phyloP scores from a whole-genome alignment of 257 asterid species.

The Solanum verrucosum region DNA sequence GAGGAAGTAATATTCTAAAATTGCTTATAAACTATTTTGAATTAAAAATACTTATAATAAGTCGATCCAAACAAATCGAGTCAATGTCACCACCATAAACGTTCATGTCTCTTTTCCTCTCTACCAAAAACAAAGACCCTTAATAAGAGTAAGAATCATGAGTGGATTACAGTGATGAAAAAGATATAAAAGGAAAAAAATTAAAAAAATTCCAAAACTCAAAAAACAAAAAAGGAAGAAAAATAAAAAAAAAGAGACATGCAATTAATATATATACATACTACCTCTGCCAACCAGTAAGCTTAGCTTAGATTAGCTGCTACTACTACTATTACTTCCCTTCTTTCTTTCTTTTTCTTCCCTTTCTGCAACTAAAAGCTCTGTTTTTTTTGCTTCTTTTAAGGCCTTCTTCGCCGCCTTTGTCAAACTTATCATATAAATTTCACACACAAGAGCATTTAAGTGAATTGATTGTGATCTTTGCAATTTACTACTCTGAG shows the following conservation, averaged over 20 bases:
- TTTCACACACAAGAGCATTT: slow-evolving; percentile 7
- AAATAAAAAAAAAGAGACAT: neutral
- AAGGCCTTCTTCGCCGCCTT: slow-evolving; percentile 32
- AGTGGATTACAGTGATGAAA: slow-evolving; percentile 27
- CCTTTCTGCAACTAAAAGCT: neutral
- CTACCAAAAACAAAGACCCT: slow-evolving; percentile 2
- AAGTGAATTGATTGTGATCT: neutral
- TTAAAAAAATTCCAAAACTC: slow-evolving; percentile 2
- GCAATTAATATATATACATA: slow-evolving; percentile 1
- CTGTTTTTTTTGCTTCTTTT: slow-evolving; percentile 11
- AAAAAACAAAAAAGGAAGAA: neutral
- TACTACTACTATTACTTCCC: neutral
- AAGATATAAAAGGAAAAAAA: neutral
- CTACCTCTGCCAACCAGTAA: neutral
- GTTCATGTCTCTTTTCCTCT: slow-evolving; percentile 1
- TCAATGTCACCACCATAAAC: slow-evolving; percentile 14
- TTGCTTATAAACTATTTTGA: no score
- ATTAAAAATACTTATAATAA: no score
- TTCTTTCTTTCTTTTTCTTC: neutral
- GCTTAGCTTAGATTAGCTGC: slow-evolving; percentile 3
- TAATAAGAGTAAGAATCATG: slow-evolving; percentile 10
- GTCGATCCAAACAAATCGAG: neutral
- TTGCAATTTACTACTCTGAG: neutral
- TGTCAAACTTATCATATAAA: neutral
- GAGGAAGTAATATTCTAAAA: no score